Conservation (phyloP, 768 basidiomycete species). For the Lyophyllum shimeji region DNA sequence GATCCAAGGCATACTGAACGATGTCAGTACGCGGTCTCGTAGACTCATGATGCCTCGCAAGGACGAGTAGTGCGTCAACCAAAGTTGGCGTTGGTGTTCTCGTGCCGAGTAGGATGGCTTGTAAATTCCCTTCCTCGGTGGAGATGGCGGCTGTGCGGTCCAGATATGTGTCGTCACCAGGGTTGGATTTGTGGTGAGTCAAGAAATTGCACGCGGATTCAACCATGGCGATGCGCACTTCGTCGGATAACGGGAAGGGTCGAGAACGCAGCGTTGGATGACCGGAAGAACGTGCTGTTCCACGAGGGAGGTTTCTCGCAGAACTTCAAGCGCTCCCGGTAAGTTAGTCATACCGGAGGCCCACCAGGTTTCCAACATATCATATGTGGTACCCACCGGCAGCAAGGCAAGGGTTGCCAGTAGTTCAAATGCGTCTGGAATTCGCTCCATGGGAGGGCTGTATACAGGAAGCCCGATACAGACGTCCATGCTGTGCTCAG, state of each 20-base stretch:
- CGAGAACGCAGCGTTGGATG: conserved; percentile 12
- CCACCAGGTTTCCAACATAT: conserved; percentile 14
- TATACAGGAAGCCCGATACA: conserved; percentile 11
- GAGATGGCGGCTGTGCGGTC: neutral
- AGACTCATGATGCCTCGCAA: neutral
- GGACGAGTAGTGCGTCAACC: neutral
- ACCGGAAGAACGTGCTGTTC: conserved; percentile 10
- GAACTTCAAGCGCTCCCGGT: conserved; percentile 2
- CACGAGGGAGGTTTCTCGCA: conserved; percentile 7
- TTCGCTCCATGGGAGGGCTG: neutral
- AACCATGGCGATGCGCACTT: conserved; percentile 7
- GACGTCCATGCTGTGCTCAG: conserved; percentile 6
- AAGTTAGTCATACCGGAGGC: conserved; percentile 4
- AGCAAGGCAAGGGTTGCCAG: conserved; percentile 23
- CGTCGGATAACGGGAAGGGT: conserved; percentile 18
- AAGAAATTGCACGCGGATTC: conserved; percentile 15
- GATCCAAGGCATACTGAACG: neutral
- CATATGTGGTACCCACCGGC: conserved; percentile 20
- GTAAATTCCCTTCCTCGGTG: neutral
- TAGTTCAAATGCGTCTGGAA: conserved; percentile 3
- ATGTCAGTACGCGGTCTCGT: neutral
- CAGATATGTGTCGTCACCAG: conserved; percentile 11
- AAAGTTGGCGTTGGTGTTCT: neutral
- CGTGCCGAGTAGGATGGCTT: neutral
- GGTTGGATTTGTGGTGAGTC: conserved; percentile 6